These are phyloP conservation scores for Symbiotaphrina buchneri DNA, from an alignment of 495 filamentous ascomycete genomes.

Conservation along the genomic window DNA sequence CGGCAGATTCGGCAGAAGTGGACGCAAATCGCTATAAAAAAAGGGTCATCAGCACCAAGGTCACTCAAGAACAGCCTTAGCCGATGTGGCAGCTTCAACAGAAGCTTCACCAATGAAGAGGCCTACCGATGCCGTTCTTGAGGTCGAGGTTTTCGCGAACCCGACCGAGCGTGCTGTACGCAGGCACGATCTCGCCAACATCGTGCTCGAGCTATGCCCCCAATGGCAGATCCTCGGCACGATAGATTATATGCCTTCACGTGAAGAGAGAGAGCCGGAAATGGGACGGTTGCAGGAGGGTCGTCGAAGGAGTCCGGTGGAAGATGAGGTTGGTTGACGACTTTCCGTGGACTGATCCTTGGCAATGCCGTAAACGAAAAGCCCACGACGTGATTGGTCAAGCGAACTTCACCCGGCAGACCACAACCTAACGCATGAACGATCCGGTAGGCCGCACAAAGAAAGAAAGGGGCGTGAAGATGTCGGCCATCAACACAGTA, in stretches of 20 bases:
- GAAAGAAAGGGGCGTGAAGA: no score
- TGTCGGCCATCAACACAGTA: no score
- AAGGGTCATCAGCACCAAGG: constrained; percentile 8
- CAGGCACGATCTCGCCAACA: constrained; percentile 73
- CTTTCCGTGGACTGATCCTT: neutral
- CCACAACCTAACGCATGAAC: no score
- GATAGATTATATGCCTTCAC: no score
- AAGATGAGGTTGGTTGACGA: neutral
- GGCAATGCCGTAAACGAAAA: no score
- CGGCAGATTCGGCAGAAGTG: constrained; percentile 27
- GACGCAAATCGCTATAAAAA: constrained; percentile 33
- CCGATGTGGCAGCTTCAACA: constrained; percentile 6
- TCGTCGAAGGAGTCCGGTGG: neutral
- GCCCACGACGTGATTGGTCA: no score
- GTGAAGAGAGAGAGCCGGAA: neutral
- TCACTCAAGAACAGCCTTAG: constrained; percentile 1
- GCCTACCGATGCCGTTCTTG: constrained; percentile 37
- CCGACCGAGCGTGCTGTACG: constrained; percentile 60
- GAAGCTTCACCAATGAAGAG: constrained; percentile 9
- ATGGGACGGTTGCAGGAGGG: neutral
- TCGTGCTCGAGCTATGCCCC: constrained; percentile 18
- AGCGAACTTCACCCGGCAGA: no score
- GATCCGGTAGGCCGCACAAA: no score
- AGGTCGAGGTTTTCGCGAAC: constrained; percentile 17
- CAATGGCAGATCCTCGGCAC: neutral